Conservation (phyloP, 441 rosid species). For the Jatropha multifida region DNA sequence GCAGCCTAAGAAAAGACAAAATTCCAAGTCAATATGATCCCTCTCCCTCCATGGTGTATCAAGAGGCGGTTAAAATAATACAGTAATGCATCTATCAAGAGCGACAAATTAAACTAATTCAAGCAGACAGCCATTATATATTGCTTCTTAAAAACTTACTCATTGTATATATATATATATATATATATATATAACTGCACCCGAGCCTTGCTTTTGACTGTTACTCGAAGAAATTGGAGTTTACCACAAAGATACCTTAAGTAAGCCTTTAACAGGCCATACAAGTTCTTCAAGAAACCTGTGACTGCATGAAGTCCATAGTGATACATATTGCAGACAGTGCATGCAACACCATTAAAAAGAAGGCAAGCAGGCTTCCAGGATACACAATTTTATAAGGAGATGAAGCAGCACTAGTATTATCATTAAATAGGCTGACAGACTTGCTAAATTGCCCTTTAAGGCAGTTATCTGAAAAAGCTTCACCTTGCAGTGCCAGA, state of each 20-base stretch:
- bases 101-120: neutral
- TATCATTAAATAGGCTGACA: neutral
- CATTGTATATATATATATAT: too few species aligned
- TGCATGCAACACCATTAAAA: neutral
- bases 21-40: neutral
- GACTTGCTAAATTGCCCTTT: too few species aligned
- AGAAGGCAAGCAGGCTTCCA: neutral
- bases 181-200: neutral
- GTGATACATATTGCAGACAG: neutral
- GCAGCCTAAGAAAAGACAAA: constrained; percentile 35
- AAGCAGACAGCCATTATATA: neutral
- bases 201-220: neutral
- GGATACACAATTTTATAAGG: neutral
- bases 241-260: neutral
- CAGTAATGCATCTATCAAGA: neutral
- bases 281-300: neutral
- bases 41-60: neutral
- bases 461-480: too few species aligned
- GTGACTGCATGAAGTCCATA: neutral
- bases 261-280: neutral
- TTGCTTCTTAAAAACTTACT: neutral
- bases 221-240: neutral
- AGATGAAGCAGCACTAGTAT: neutral
- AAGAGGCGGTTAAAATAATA: neutral
- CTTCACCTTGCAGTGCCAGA: neutral